Percentiles rank a stretch among this genome's conserved stretches.
phyloP scores from a whole-genome alignment of 208 protist species.

The Trypanosoma lewisi region DNA sequence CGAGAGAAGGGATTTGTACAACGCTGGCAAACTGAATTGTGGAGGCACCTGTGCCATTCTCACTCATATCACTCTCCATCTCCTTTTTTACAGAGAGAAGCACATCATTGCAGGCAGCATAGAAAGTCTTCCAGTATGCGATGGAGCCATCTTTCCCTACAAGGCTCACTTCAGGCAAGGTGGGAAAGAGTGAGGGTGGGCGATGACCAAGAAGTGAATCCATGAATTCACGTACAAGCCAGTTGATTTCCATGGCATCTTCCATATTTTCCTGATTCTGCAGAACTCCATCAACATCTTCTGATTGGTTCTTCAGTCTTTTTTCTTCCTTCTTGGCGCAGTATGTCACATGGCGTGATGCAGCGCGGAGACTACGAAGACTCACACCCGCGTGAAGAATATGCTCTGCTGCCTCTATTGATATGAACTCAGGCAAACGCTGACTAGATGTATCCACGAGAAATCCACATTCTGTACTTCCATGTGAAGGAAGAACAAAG shows the following conservation, averaged over 20 bases:
- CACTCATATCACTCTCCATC: not conserved
- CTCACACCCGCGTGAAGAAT: conserved; percentile 70
- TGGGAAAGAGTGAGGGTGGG: conserved; percentile 3
- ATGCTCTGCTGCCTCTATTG: conserved; percentile 38
- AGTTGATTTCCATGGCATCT: conserved; percentile 20
- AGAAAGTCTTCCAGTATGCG: conserved; percentile 56
- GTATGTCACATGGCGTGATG: conserved; percentile 47
- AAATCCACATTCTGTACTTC: conserved; percentile 56
- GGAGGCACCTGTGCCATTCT: not conserved
- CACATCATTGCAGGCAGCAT: conserved; percentile 52
- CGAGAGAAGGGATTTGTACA: not conserved
- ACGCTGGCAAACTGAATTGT: not conserved
- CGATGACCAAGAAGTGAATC: conserved; percentile 19
- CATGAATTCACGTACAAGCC: conserved; percentile 35
- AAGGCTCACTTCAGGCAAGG: conserved; percentile 44
- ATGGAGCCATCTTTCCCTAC: conserved; percentile 32
- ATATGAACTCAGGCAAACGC: conserved; percentile 72
- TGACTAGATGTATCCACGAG: conserved; percentile 55
- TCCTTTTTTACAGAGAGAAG: conserved; percentile 42
- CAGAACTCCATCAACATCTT: conserved; percentile 27
- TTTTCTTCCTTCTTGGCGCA: conserved; percentile 31
- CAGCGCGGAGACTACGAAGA: conserved; percentile 62
- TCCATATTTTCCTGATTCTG: conserved; percentile 7
- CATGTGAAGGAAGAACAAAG: conserved; percentile 77
- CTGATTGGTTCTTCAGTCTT: conserved; percentile 7